Evolutionary conservation across 169 alveolate species (phyloP).

Genomic region (Pseudocohnilembus persalinus): DNA sequence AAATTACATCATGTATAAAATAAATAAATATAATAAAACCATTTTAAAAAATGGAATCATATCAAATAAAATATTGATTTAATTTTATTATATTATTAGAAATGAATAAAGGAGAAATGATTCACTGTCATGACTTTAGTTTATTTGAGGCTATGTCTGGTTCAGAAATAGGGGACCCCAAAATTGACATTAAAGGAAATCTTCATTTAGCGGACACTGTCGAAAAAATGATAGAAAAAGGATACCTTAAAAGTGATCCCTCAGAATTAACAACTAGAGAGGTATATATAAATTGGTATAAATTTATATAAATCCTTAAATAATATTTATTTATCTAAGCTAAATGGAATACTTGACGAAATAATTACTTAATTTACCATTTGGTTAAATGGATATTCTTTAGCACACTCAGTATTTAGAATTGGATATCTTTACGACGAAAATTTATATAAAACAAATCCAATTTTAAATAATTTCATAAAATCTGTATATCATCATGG

Average conservation of each 20-base stretch:
- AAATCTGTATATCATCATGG: not conserved
- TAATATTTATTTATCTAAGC: not conserved
- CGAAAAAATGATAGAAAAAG: not conserved
- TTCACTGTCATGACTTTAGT: not conserved
- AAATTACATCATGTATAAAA: too few species aligned
- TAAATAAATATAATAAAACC: too few species aligned
- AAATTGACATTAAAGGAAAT: slow-evolving; percentile 17
- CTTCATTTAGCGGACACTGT: not conserved
- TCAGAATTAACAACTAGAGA: not conserved
- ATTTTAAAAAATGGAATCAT: too few species aligned
- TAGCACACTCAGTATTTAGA: slow-evolving; percentile 11
- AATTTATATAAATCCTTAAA: not conserved
- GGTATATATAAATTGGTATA: not conserved
- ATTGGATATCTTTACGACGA: slow-evolving; percentile 19
- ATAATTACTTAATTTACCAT: not conserved
- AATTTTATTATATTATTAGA: too few species aligned
- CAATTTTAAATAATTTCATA: not conserved
- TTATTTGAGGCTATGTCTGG: slow-evolving; percentile 19
- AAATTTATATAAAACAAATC: slow-evolving; percentile 8
- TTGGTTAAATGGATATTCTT: slow-evolving; percentile 25
- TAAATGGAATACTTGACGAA: slow-evolving; percentile 1
- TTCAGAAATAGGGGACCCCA: slow-evolving; percentile 22
- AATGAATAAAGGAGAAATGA: slow-evolving; percentile 3
- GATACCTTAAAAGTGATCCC: not conserved
- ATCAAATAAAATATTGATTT: too few species aligned